Evolutionary conservation across 176 grass and related monocot genomes (phyloP).

Genomic region (Puccinellia tenuiflora): DNA sequence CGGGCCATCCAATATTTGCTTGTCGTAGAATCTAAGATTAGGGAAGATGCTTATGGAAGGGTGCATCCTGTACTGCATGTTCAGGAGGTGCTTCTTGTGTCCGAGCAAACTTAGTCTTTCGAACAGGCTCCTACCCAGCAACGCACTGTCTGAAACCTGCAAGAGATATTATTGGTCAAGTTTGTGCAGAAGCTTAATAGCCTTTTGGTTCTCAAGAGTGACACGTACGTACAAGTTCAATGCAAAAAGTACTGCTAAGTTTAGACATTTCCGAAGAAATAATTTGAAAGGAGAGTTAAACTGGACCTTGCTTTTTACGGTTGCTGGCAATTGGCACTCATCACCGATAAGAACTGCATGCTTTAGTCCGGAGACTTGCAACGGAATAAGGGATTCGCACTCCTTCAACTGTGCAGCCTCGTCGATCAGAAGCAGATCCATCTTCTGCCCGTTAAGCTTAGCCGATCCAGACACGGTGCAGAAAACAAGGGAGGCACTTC

Average conservation of each 20-base stretch:
- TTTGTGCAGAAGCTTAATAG: background rate
- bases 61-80: slow-evolving; percentile 84
- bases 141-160: slow-evolving; percentile 42
- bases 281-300: background rate
- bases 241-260: no score
- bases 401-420: slow-evolving; percentile 75
- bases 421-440: slow-evolving; percentile 59
- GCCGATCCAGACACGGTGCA: slow-evolving; percentile 56
- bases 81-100: slow-evolving; percentile 59
- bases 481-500: slow-evolving; percentile 39
- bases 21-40: slow-evolving; percentile 39
- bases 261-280: background rate
- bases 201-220: background rate
- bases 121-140: slow-evolving; percentile 59
- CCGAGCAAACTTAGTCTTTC: slow-evolving; percentile 55
- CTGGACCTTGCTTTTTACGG: slow-evolving; percentile 66
- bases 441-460: slow-evolving; percentile 21
- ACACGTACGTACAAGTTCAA: no score
- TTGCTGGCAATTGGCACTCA: slow-evolving; percentile 61
- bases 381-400: slow-evolving; percentile 59
- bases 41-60: slow-evolving; percentile 74
- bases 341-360: slow-evolving; percentile 66
- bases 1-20: slow-evolving; percentile 44
- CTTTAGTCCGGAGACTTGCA: slow-evolving; percentile 37
- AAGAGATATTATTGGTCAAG: background rate